phyloP scores from a whole-genome alignment of 371 early-diverging fungal species.

The Capniomyces stellatus region DNA sequence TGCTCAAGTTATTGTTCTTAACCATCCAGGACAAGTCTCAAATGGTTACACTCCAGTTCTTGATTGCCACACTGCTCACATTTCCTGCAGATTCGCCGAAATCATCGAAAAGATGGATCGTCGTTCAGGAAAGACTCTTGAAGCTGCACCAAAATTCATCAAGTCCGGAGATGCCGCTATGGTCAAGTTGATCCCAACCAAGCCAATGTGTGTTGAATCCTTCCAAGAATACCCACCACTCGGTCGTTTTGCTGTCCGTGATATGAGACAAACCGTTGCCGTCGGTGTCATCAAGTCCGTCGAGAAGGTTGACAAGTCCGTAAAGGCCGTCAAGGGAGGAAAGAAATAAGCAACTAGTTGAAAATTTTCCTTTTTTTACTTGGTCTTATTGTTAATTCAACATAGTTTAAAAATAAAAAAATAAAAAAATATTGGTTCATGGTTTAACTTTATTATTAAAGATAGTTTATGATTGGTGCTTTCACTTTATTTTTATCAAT shows the following conservation, averaged over 20 bases:
- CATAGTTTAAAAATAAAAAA: no score
- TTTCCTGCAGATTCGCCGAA: slow-evolving; percentile 87
- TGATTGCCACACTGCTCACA: slow-evolving; percentile 95
- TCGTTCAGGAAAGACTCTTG: slow-evolving; percentile 81
- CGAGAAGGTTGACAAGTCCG: slow-evolving; percentile 58
- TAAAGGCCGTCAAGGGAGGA: slow-evolving; percentile 31
- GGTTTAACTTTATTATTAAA: no score
- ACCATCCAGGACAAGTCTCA: slow-evolving; percentile 89
- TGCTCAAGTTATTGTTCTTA: slow-evolving; percentile 90
- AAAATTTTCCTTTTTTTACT: no score
- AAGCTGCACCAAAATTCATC: slow-evolving; percentile 81
- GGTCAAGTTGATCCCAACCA: slow-evolving; percentile 85
- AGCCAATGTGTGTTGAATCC: slow-evolving; percentile 93
- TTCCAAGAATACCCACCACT: slow-evolving; percentile 84
- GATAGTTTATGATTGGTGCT: no score
- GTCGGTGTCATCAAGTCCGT: slow-evolving; percentile 93
- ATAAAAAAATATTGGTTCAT: no score
- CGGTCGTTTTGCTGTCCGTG: slow-evolving; percentile 95
- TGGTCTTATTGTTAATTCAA: no score
- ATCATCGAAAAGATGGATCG: slow-evolving; percentile 89
- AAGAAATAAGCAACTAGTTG: slow-evolving; percentile 51
- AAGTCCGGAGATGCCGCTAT: slow-evolving; percentile 89
- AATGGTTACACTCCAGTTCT: slow-evolving; percentile 84
- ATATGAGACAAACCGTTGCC: slow-evolving; percentile 85
- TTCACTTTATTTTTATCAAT: no score